A percentile compares a stretch with the other conserved stretches of the same genome.
phyloP scores from a whole-genome alignment of 495 filamentous ascomycete species.

The Margaritispora aquatica region DNA sequence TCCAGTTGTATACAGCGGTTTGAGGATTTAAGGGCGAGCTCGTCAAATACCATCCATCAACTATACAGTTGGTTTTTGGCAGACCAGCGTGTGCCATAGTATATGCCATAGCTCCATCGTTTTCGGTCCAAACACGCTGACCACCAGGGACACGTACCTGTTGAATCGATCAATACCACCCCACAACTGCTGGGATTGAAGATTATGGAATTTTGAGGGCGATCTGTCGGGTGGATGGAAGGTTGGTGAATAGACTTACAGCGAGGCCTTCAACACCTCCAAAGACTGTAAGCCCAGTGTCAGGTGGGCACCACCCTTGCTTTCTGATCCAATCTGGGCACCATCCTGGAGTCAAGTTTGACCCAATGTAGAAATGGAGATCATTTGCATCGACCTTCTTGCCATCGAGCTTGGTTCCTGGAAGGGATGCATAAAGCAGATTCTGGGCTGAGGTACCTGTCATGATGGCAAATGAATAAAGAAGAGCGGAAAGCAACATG shows the following conservation, averaged over 20 bases:
- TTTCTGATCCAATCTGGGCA: constrained; percentile 6
- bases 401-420: constrained; percentile 7
- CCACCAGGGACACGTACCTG: constrained; percentile 61
- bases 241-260: background rate
- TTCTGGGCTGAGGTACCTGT: background rate
- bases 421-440: constrained; percentile 6
- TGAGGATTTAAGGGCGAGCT: too few species aligned
- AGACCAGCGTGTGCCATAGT: constrained; percentile 53
- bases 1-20: constrained; percentile 12
- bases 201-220: too few species aligned
- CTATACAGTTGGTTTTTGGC: constrained; percentile 47
- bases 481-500: background rate
- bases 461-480: background rate
- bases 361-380: constrained; percentile 10
- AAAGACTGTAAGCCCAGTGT: background rate
- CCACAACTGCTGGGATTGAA: too few species aligned
- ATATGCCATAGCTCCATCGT: constrained; percentile 51
- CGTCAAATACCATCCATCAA: too few species aligned
- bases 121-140: constrained; percentile 54
- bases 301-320: constrained; percentile 5
- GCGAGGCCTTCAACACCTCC: background rate
- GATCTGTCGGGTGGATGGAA: too few species aligned
- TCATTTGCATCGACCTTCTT: constrained; percentile 12
- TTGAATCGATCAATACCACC: too few species aligned
- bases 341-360: constrained; percentile 4